A percentile compares a stretch with the other conserved stretches of the same genome.
These are phyloP conservation scores for Penicillium argentinense DNA, from an alignment of 495 filamentous ascomycete genomes.

Conservation along the genomic window DNA sequence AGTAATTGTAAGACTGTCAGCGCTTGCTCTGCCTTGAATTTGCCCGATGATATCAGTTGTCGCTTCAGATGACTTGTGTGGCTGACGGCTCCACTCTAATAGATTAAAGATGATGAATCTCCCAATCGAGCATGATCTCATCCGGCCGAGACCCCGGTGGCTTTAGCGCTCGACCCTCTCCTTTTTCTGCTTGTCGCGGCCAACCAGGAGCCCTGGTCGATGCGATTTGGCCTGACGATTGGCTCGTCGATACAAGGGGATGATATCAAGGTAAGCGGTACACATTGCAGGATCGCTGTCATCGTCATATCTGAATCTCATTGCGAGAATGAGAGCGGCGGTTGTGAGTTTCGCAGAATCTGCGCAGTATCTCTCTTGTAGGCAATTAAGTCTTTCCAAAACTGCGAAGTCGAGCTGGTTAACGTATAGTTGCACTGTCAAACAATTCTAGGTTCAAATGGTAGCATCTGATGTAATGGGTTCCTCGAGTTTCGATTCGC, in stretches of 20 bases:
- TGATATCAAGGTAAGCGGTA: slow-evolving; percentile 4
- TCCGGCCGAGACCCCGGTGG: slow-evolving; percentile 20
- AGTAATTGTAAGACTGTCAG: not conserved
- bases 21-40: slow-evolving; percentile 9
- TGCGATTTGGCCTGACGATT: slow-evolving; percentile 1
- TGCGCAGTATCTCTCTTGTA: no score
- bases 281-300: not conserved
- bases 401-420: no score
- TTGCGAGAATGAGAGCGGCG: no score
- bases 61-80: slow-evolving; percentile 26
- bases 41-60: slow-evolving; percentile 21
- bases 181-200: not conserved
- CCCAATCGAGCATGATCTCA: slow-evolving; percentile 32
- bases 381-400: no score
- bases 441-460: slow-evolving; percentile 1
- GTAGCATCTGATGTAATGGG: slow-evolving; percentile 29
- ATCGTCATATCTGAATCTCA: slow-evolving; percentile 2
- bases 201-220: slow-evolving; percentile 6
- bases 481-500: not conserved
- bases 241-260: not conserved
- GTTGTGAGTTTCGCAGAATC: no score
- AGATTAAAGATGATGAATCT: slow-evolving; percentile 34
- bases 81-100: slow-evolving; percentile 32
- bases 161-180: slow-evolving; percentile 8
- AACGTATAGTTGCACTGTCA: slow-evolving; percentile 15